Conservation (phyloP, 495 filamentous ascomycete genomes). For the Pseudoneurospora amorphoporcata region DNA sequence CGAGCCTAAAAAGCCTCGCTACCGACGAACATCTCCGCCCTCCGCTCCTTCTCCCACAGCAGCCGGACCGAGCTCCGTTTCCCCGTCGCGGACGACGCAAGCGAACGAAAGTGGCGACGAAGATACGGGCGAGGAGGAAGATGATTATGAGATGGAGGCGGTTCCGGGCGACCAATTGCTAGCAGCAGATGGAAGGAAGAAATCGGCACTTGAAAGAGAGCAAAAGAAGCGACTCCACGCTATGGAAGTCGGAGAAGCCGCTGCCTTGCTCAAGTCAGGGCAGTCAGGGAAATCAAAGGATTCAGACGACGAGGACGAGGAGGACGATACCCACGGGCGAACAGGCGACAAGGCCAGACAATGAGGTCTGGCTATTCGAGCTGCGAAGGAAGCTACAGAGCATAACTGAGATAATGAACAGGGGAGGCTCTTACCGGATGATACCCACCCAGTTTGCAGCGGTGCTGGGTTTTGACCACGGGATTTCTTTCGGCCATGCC, state of each 20-base stretch:
- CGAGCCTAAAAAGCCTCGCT: constrained; percentile 19
- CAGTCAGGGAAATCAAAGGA: constrained; percentile 6
- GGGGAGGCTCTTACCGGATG: neutral
- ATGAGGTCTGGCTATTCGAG: neutral
- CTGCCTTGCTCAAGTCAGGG: constrained; percentile 29
- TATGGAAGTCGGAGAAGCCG: constrained; percentile 46
- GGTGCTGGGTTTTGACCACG: neutral
- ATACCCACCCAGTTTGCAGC: neutral
- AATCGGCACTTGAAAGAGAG: constrained; percentile 19
- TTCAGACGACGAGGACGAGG: constrained; percentile 25
- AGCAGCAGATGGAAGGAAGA: constrained; percentile 11
- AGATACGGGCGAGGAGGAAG: constrained; percentile 39
- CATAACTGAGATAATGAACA: neutral
- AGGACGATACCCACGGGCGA: constrained; percentile 15
- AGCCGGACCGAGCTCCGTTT: constrained; percentile 12
- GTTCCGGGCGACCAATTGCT: constrained; percentile 26
- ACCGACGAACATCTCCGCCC: constrained; percentile 18
- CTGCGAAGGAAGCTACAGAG: neutral
- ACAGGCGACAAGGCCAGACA: neutral
- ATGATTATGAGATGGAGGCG: constrained; percentile 41
- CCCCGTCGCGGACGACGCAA: constrained; percentile 9
- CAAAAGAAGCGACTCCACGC: constrained; percentile 42
- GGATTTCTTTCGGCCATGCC: neutral
- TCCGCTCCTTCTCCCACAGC: constrained; percentile 16
- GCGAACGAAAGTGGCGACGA: constrained; percentile 35